Evolutionary conservation across 2,329 filamentous ascomycete genomes (phyloP).

Genomic region (Cladobotryum protrusum): DNA sequence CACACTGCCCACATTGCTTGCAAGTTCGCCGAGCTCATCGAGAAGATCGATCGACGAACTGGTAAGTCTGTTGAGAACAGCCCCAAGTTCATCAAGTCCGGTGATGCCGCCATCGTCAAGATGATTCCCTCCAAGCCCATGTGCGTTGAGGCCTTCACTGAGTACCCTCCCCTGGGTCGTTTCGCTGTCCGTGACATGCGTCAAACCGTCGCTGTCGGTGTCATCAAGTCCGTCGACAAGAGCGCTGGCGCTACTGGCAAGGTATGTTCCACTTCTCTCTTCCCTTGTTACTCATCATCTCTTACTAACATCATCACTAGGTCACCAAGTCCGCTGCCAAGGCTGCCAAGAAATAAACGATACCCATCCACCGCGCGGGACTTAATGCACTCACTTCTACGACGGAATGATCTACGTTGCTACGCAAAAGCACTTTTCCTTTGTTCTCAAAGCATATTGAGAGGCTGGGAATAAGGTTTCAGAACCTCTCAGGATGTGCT

Average conservation of each 20-base stretch:
- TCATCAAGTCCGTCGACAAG: conserved; percentile 86
- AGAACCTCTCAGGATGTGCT: conserved; percentile 41
- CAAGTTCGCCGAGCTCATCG: conserved; percentile 98
- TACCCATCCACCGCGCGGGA: conserved; percentile 17
- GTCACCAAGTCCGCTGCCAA: conserved; percentile 67
- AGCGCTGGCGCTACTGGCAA: conserved; percentile 50
- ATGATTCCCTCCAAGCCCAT: conserved; percentile 99
- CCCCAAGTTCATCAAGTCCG: conserved; percentile 99
- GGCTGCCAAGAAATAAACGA: conserved; percentile 66
- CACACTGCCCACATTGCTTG: conserved; percentile 99
- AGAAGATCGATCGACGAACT: conserved; percentile 99
- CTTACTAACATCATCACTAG: background rate
- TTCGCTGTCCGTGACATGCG: conserved; percentile 99
- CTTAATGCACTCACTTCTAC: conserved; percentile 38
- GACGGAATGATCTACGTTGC: conserved; percentile 39
- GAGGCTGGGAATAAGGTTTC: conserved; percentile 34
- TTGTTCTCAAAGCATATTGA: conserved; percentile 38
- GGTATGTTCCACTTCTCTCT: conserved; percentile 19
- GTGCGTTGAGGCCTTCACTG: conserved; percentile 99
- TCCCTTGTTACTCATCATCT: background rate
- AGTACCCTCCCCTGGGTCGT: conserved; percentile 98
- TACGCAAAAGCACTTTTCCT: conserved; percentile 38
- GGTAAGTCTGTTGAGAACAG: conserved; percentile 87
- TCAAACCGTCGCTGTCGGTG: conserved; percentile 85
- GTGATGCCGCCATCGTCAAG: conserved; percentile 99